Evolutionary conservation across 768 basidiomycete species (phyloP), one percentile per base, ranked within the genome.

Genomic region (Podaxis sp.): DNA sequence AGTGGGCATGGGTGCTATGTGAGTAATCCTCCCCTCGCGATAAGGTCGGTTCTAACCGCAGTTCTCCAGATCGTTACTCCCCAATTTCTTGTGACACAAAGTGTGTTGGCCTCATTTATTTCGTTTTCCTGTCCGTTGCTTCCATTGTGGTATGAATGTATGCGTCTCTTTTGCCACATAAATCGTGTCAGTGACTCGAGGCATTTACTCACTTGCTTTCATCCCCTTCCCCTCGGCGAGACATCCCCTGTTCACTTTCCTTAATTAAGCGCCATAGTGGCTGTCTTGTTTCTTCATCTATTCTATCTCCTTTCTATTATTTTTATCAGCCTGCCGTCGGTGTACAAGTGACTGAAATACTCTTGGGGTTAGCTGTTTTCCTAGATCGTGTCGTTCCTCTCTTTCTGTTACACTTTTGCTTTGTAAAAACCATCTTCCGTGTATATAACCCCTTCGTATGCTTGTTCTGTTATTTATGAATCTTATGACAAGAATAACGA

Each of bases 1-100:
- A 40, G 78, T 93, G 55, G 93, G 93, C 30, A 77, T 91, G 73
- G 84, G 90, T 55, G 93, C 91, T 65, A 83, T 90, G 91, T 94
- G 69, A 77, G 89, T 86, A n/a, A 51, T 64, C 15, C 30, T 57
- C 59, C 53, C 33, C 56, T 40, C 40, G 4, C 63, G 36, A 5
- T 13, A 44, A 40, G 2, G 40, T 41, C n/a, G 50, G 12, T 26
- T 30, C 41, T 60, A 48, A 67, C 57, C 57, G 41, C 67, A 56
- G 15, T 48, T 36, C 46, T 65, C 11, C 67, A 87, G 84, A 65
- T 80, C 85, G 24, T 82, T 84, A 67, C 68, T 88, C 30, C 88
- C 88, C n/a, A 85, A 78, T 72, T 76, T 88, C 67, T 83, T 89
- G 70, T 87, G 75, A 80, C 55, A 33, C 33, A 24, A 24, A 30